phyloP scores from a whole-genome alignment of 805 yeast genomes.

The Wickerhamiella azyma region DNA sequence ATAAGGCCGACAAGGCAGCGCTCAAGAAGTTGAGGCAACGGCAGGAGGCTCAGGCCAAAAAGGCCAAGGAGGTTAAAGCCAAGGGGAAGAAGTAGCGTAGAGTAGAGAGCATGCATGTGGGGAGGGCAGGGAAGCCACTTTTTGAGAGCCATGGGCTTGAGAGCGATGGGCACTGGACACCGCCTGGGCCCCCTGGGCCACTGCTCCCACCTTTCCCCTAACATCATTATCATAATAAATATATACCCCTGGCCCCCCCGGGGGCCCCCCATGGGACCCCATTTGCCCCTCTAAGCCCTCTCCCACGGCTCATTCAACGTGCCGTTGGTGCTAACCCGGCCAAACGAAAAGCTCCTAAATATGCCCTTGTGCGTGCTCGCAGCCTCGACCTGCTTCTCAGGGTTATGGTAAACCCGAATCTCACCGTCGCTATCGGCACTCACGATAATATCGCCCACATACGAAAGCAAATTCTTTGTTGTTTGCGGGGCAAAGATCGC shows the following conservation, averaged over 20 bases:
- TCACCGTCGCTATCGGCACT: slow-evolving; percentile 6
- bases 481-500: slow-evolving; percentile 9
- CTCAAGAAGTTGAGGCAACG: neutral
- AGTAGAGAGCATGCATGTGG: too few species aligned
- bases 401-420: slow-evolving; percentile 5
- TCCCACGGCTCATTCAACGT: neutral
- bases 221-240: too few species aligned
- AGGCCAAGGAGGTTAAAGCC: neutral
- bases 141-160: too few species aligned
- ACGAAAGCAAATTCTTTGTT: slow-evolving; percentile 1
- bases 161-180: too few species aligned
- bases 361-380: neutral
- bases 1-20: neutral
- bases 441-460: slow-evolving; percentile 4
- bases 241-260: too few species aligned
- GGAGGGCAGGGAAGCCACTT: too few species aligned
- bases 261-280: neutral
- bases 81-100: too few species aligned
- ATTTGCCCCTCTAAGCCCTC: neutral
- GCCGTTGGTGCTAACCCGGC: neutral
- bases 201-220: too few species aligned
- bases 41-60: neutral
- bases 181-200: too few species aligned
- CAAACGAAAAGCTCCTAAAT: neutral
- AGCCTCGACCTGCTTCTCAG: neutral